These are phyloP conservation scores for Collybiopsis luxurians DNA, from an alignment of 768 basidiomycete species.

Conservation along the genomic window DNA sequence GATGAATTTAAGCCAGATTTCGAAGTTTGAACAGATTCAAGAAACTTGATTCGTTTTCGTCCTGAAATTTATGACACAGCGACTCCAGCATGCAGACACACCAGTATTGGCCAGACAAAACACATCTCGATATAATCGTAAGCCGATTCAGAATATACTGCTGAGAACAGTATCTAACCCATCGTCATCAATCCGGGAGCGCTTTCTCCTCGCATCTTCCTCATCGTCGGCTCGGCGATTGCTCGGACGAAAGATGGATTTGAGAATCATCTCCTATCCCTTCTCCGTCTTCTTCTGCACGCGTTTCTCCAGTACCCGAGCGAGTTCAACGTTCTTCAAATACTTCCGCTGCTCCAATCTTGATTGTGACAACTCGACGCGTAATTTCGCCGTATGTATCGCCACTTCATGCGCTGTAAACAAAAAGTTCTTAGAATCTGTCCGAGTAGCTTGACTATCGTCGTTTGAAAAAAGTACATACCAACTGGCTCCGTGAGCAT, in stretches of 20 bases:
- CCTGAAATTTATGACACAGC: too few species aligned
- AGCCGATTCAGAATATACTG: conserved; percentile 50
- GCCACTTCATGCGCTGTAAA: conserved; percentile 91
- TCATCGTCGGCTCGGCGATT: conserved; percentile 1
- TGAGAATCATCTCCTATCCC: conserved; percentile 43
- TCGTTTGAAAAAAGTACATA: conserved; percentile 40
- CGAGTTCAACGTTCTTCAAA: conserved; percentile 90
- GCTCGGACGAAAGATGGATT: neutral
- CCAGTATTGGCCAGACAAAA: too few species aligned
- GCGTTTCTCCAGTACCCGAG: conserved; percentile 82
- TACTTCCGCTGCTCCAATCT: conserved; percentile 89
- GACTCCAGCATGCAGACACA: too few species aligned
- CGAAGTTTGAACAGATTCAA: too few species aligned
- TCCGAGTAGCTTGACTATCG: neutral
- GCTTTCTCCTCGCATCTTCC: neutral
- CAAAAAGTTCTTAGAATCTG: neutral
- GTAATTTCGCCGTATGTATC: conserved; percentile 82
- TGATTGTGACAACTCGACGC: conserved; percentile 87
- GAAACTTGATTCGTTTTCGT: too few species aligned
- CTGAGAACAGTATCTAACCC: conserved; percentile 42
- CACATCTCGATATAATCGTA: too few species aligned
- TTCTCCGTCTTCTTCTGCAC: conserved; percentile 60
- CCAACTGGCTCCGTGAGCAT: conserved; percentile 99
- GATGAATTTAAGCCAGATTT: too few species aligned
- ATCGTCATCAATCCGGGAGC: neutral